Percentiles rank a stretch among this genome's conserved stretches.
phyloP scores from a whole-genome alignment of 352 stramenopile species.

The Aphanomyces euteiches region DNA sequence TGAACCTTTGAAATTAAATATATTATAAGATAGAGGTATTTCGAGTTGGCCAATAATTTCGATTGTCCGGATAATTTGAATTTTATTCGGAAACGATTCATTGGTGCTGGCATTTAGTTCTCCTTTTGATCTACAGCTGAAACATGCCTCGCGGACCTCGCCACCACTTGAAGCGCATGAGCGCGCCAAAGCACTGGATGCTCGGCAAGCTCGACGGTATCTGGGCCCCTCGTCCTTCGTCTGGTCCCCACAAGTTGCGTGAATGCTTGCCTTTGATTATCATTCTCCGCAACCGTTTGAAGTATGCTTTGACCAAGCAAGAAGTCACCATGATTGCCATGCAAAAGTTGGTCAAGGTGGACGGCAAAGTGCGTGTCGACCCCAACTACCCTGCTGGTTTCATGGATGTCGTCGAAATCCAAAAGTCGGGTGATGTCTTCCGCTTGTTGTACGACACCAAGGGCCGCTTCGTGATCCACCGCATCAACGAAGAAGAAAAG shows the following conservation, averaged over 20 bases:
- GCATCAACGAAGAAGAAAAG: conserved; percentile 94
- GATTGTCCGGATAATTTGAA: background rate
- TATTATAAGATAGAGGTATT: conserved; percentile 6
- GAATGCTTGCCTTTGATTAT: conserved; percentile 98
- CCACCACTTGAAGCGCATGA: conserved; percentile 87
- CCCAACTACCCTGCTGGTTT: conserved; percentile 98
- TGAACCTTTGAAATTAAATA: background rate
- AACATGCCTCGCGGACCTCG: conserved; percentile 81
- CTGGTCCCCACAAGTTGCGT: conserved; percentile 97
- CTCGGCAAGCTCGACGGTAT: conserved; percentile 89
- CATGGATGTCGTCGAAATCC: conserved; percentile 99
- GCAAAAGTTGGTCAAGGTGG: conserved; percentile 98
- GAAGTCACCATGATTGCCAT: conserved; percentile 99
- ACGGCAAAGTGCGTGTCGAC: conserved; percentile 96
- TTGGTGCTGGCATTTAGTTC: conserved; percentile 18
- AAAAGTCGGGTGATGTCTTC: conserved; percentile 97
- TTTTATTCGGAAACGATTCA: conserved; percentile 5
- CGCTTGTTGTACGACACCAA: conserved; percentile 98
- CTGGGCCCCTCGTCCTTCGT: conserved; percentile 91
- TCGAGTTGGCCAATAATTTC: background rate
- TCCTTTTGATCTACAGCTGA: conserved; percentile 28
- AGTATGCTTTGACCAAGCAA: conserved; percentile 98
- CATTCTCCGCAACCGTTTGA: conserved; percentile 98
- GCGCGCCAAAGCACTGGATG: conserved; percentile 86
- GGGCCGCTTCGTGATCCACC: conserved; percentile 97